A percentile compares a stretch with the other conserved stretches of the same genome.
These are phyloP conservation scores for Jackrogersella minutella DNA, from an alignment of 495 filamentous ascomycete species.

Conservation along the genomic window DNA sequence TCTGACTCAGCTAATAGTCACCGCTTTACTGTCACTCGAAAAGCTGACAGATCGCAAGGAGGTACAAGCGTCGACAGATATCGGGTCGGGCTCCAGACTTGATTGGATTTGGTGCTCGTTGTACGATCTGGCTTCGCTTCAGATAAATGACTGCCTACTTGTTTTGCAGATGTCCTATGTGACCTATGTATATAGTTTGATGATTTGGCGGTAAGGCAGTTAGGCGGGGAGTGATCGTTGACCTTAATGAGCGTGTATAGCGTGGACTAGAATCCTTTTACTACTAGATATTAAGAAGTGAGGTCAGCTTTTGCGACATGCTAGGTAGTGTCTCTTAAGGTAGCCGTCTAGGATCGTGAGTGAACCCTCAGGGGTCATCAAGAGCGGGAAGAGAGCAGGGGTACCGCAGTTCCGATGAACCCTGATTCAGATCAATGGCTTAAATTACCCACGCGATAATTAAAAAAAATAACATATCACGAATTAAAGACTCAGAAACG, in stretches of 20 bases:
- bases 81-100: constrained; percentile 33
- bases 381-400: constrained; percentile 35
- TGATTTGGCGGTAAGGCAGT: background rate
- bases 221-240: background rate
- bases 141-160: constrained; percentile 41
- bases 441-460: constrained; percentile 9
- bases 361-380: constrained; percentile 33
- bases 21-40: constrained; percentile 16
- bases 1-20: constrained; percentile 30
- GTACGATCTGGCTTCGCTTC: constrained; percentile 35
- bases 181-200: constrained; percentile 14
- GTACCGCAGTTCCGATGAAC: constrained; percentile 33
- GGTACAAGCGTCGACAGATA: constrained; percentile 27
- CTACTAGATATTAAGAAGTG: constrained; percentile 7
- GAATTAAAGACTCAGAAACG: background rate
- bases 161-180: constrained; percentile 20
- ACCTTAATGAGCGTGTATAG: constrained; percentile 1
- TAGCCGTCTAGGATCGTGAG: constrained; percentile 28
- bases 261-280: background rate
- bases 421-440: constrained; percentile 38
- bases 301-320: constrained; percentile 22
- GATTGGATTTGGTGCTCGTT: constrained; percentile 37
- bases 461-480: constrained; percentile 9
- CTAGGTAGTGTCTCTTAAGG: constrained; percentile 4
- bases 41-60: constrained; percentile 33